phyloP scores from a whole-genome alignment of 768 basidiomycete genomes.

The Coprinellus aureogranulatus region DNA sequence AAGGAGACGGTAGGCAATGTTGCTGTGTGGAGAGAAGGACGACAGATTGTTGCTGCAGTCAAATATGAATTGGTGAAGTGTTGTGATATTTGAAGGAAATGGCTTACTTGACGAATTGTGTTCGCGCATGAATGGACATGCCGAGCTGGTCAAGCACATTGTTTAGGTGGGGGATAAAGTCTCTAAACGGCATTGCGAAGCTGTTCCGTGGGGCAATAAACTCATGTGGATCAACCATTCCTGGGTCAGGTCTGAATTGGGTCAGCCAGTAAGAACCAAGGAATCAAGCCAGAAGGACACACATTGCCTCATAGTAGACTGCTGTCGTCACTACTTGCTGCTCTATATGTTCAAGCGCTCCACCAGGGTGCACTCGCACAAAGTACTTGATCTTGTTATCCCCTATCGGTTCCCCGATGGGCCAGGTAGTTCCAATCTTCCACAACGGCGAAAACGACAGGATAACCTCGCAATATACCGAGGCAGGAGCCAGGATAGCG shows the following conservation, averaged over 20 bases:
- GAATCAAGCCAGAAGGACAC: conserved; percentile 26
- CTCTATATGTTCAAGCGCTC: conserved; percentile 84
- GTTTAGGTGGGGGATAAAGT: conserved; percentile 79
- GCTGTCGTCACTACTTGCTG: conserved; percentile 77
- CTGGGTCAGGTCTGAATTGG: conserved; percentile 65
- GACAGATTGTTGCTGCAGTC: conserved; percentile 69
- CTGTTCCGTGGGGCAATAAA: conserved; percentile 81
- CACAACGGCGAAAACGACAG: conserved; percentile 70
- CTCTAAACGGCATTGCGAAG: conserved; percentile 78
- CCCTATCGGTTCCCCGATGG: conserved; percentile 64
- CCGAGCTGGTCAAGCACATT: conserved; percentile 83
- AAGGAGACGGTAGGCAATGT: conserved; percentile 89
- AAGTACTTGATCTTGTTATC: conserved; percentile 82
- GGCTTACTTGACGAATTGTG: conserved; percentile 75
- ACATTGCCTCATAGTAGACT: conserved; percentile 85
- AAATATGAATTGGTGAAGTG: not conserved
- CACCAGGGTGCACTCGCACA: conserved; percentile 78
- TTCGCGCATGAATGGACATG: conserved; percentile 78
- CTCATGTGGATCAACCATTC: conserved; percentile 73
- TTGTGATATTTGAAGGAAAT: not conserved
- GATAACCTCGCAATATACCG: conserved; percentile 80
- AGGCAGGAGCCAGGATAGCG: conserved; percentile 66
- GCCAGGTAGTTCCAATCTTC: conserved; percentile 77
- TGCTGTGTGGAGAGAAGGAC: conserved; percentile 72
- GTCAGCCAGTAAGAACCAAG: conserved; percentile 3